These are phyloP conservation scores for Dacryopinax spathularia DNA, from an alignment of 768 basidiomycete genomes.

Conservation along the genomic window DNA sequence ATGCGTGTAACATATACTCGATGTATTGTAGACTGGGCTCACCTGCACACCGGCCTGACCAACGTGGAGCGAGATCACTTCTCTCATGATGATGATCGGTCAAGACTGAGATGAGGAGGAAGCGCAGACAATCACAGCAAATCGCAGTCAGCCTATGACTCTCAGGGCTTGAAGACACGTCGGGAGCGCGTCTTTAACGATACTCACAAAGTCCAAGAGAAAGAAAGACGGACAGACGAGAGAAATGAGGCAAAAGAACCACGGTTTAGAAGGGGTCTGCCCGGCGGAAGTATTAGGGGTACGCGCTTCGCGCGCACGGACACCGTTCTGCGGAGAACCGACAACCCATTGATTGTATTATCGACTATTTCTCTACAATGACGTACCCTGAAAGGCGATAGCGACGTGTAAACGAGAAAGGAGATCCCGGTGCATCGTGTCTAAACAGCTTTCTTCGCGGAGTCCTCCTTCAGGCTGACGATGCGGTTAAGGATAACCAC, in stretches of 20 bases:
- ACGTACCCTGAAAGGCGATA: neutral
- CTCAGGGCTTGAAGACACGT: neutral
- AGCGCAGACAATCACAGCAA: neutral
- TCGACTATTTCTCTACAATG: neutral
- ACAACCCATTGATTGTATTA: neutral
- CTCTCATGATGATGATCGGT: constrained; percentile 22
- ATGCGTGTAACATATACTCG: constrained; percentile 9
- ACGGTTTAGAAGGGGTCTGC: neutral
- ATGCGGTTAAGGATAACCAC: constrained; percentile 77
- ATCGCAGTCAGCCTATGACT: neutral
- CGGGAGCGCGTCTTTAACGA: neutral
- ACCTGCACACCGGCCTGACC: constrained; percentile 98
- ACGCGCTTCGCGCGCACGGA: constrained; percentile 2
- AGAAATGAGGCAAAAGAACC: constrained; percentile 3
- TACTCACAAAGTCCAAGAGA: neutral
- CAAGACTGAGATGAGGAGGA: constrained; percentile 1
- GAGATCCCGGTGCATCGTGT: neutral
- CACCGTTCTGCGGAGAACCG: neutral
- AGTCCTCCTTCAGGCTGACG: constrained; percentile 88
- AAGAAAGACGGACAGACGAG: neutral
- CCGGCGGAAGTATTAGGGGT: neutral
- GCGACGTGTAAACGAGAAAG: neutral
- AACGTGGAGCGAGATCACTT: constrained; percentile 95
- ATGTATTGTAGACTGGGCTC: constrained; percentile 14
- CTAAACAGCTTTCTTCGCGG: constrained; percentile 43